Conservation (phyloP, 441 rosid species). For the Capsella rubella region DNA sequence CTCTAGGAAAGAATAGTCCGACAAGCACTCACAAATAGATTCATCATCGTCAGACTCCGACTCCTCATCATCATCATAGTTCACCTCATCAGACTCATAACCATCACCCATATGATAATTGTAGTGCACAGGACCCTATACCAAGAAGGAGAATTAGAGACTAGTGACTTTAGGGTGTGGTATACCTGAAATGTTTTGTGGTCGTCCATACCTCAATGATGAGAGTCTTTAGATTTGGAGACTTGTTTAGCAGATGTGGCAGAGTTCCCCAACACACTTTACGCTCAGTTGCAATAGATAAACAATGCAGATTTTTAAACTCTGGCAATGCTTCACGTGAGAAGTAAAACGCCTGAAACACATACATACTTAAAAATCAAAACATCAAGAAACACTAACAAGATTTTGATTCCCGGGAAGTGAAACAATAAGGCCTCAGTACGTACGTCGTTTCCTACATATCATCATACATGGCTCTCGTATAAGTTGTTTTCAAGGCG, state of each 20-base stretch:
- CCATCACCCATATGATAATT: background rate
- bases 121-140: conserved; percentile 26
- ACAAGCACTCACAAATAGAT: conserved; percentile 18
- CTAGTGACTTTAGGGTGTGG: background rate
- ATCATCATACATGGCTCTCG: too few relatives aligned
- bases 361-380: background rate
- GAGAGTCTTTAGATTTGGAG: conserved; percentile 29
- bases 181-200: conserved; percentile 1
- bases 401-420: too few relatives aligned
- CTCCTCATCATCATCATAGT: background rate
- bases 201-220: conserved; percentile 19
- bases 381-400: background rate
- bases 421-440: too few relatives aligned
- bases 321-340: conserved; percentile 3
- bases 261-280: background rate
- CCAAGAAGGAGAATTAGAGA: conserved; percentile 1
- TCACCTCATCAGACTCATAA: too few relatives aligned
- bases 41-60: conserved; percentile 5
- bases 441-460: too few relatives aligned
- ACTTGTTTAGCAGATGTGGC: conserved; percentile 10
- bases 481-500: too few relatives aligned
- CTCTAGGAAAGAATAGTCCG: background rate
- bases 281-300: conserved; percentile 1
- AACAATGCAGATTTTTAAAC: background rate
- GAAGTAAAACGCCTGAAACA: conserved; percentile 3